These are phyloP conservation scores for Rhodocollybia butyracea DNA, from an alignment of 768 basidiomycete species.

Conservation along the genomic window DNA sequence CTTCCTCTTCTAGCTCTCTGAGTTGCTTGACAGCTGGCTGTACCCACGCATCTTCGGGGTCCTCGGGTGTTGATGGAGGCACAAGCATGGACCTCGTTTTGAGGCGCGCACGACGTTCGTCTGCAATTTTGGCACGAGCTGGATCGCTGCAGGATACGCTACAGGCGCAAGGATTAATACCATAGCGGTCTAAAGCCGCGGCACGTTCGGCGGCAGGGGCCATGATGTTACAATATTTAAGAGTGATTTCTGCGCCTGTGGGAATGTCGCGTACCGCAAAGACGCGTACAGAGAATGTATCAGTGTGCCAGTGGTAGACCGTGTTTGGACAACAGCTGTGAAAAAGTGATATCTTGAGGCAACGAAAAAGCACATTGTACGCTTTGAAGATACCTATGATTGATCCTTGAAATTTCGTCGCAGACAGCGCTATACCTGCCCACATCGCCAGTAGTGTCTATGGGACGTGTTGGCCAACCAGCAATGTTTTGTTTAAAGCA, in stretches of 20 bases:
- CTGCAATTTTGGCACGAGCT: conserved; percentile 10
- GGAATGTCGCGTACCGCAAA: conserved; percentile 24
- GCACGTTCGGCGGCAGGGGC: conserved; percentile 19
- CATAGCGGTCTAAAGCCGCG: conserved; percentile 24
- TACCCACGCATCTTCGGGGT: neutral
- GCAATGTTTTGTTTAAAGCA: neutral
- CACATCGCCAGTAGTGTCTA: neutral
- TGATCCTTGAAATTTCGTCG: conserved; percentile 20
- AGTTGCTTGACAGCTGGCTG: neutral
- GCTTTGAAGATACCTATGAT: conserved; percentile 19
- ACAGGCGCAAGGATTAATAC: conserved; percentile 12
- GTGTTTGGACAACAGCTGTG: conserved; percentile 24
- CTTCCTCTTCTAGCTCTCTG: neutral
- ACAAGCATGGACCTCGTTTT: neutral
- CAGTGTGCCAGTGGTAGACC: conserved; percentile 20
- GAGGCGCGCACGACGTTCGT: conserved; percentile 19
- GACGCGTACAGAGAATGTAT: conserved; percentile 28
- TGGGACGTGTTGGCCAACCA: neutral
- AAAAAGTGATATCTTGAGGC: neutral
- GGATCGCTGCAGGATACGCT: conserved; percentile 24
- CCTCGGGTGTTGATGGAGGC: too few species aligned
- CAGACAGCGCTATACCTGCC: conserved; percentile 13
- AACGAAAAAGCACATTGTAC: too few species aligned
- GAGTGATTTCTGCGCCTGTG: conserved; percentile 27
- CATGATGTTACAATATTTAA: conserved; percentile 22